Base-by-base conservation (phyloP, 108 stramenopile species). In the Cyclotella kingstonii region DNA sequence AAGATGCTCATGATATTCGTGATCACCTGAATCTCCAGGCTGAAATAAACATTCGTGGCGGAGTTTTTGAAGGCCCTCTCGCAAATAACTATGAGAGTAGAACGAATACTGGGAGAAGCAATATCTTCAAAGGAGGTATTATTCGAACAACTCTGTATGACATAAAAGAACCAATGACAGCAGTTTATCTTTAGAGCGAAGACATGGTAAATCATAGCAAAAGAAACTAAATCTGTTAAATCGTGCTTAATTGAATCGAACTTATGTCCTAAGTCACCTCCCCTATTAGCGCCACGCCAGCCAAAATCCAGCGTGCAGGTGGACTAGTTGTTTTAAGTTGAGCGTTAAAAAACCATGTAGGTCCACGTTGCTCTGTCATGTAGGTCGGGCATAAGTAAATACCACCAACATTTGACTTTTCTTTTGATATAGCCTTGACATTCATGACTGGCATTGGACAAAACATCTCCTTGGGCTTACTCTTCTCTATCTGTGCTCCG, bases 381-480 rank as follows among this genome's bases (percentile, higher is more conserved):
- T 93, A 95, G 0, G 70, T 68, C 3, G 94, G 94, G 58, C 92
- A 94, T 17, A 54, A 31, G 53, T 93, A 93, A 25, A 93, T 50
- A 2, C 87, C 87, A 17, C 86, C 84, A 9, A 81, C 52, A 25
- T 93, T 91, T 15, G 83, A 83, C 52, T 89, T 89, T 34, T 95
- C 94, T 18, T 67, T 87, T 0, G 85, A 55, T 15, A 95, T 82
- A 31, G 90, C 93, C 54, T 80, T 83, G 35, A 91, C 84, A 54
- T 86, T 79, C 53, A 95, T 84, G 42, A 94, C 79, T 11, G 94
- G 94, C 85, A 95, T 85, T 18, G 48, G 25, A 46, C 76, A 88
- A 47, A 87, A 94, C 86, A 95, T 94, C 62, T 95, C 94, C 67
- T 94, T 92, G n/a, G 94, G 93, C 53, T 54, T 63, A 47, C 81